These are phyloP conservation scores for Pneumocystis wakefieldiae DNA, from an alignment of 1,139 yeast species.

Conservation along the genomic window DNA sequence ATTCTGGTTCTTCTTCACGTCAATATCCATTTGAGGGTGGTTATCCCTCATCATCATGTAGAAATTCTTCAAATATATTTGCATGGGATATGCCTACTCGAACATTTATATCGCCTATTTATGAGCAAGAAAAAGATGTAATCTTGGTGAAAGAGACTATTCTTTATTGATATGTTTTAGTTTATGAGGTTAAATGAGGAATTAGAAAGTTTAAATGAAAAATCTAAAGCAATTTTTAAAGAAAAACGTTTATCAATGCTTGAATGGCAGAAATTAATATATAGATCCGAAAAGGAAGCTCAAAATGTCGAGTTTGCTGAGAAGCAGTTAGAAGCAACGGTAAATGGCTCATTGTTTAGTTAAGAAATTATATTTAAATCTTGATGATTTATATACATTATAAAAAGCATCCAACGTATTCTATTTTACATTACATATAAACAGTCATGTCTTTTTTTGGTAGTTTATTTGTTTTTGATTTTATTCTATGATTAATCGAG, in stretches of 20 bases:
- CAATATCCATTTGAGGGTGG: not conserved
- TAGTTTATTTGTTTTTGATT: not conserved
- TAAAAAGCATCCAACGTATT: not conserved
- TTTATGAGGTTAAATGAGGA: conserved; percentile 9
- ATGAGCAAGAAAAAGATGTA: not conserved
- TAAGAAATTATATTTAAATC: not conserved
- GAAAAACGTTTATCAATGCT: conserved; percentile 11
- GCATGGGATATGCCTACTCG: not conserved
- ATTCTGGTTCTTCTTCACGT: not conserved
- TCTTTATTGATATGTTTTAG: not conserved
- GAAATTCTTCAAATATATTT: not conserved
- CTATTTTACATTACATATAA: conserved; percentile 1
- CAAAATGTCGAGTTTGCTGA: conserved; percentile 12
- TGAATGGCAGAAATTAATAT: conserved; percentile 10
- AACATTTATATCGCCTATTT: not conserved
- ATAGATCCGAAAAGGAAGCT: conserved; percentile 11
- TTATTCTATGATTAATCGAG: not conserved
- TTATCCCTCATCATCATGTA: not conserved
- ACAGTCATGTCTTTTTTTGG: not conserved
- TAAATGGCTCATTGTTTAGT: conserved; percentile 2
- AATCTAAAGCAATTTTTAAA: conserved; percentile 6
- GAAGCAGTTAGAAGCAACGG: conserved; percentile 10
- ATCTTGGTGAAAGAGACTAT: not conserved
- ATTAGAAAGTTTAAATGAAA: conserved; percentile 8
- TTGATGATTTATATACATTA: not conserved